phyloP scores from a whole-genome alignment of 257 asterid species.

The Ilex asprella region DNA sequence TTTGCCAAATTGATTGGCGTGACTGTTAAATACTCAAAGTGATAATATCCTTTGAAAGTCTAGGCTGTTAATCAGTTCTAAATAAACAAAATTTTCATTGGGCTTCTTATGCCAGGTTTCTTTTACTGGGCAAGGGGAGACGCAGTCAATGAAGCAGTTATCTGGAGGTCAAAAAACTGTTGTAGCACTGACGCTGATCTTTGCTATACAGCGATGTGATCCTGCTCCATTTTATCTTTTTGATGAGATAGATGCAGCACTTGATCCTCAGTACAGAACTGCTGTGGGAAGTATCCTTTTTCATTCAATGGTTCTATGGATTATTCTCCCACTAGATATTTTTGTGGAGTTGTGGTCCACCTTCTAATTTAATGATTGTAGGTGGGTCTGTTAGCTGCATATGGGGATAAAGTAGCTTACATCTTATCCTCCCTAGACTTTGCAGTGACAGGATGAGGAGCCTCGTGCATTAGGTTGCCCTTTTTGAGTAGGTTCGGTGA shows the following conservation, averaged over 20 bases:
- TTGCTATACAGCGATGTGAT: conserved; percentile 97
- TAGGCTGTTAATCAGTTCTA: no score
- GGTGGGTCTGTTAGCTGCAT: no score
- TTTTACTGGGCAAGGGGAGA: conserved; percentile 96
- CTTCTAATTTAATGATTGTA: no score
- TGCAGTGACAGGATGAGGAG: no score
- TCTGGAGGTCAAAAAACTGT: conserved; percentile 99
- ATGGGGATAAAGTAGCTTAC: no score
- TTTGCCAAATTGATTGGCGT: not conserved
- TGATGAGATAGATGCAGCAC: conserved; percentile 98
- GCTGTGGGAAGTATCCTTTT: conserved; percentile 98
- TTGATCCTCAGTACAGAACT: conserved; percentile 98
- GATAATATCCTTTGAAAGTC: no score
- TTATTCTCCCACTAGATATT: not conserved
- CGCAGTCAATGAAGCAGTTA: conserved; percentile 95
- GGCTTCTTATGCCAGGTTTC: conserved; percentile 58
- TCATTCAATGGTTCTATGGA: conserved; percentile 7
- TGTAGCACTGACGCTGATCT: conserved; percentile 85
- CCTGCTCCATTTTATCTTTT: conserved; percentile 99
- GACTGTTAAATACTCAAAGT: no score
- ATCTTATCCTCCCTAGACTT: no score
- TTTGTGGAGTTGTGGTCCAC: no score
- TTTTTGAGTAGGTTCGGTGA: no score
- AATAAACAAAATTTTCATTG: not conserved
- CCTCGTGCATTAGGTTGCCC: no score